phyloP scores from a whole-genome alignment of 2,329 filamentous ascomycete genomes.

The Cytospora mali region DNA sequence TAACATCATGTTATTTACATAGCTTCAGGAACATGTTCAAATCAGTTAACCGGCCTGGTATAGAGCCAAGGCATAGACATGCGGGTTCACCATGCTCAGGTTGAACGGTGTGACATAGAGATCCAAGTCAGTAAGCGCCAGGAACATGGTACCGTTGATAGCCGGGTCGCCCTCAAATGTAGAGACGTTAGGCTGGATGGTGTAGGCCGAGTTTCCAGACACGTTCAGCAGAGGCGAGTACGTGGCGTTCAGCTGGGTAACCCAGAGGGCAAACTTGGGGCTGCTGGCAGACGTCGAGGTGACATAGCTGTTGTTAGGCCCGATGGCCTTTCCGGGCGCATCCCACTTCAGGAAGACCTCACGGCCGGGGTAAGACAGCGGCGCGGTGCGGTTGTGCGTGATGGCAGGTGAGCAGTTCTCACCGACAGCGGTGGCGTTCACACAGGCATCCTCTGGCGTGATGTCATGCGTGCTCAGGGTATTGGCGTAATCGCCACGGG shows the following conservation, averaged over 20 bases:
- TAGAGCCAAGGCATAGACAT: conserved; percentile 72
- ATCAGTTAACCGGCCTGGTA: conserved; percentile 76
- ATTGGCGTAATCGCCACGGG: conserved; percentile 60
- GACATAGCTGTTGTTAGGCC: conserved; percentile 82
- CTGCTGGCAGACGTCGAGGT: conserved; percentile 61
- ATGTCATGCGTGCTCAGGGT: conserved; percentile 54
- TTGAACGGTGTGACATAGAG: conserved; percentile 76
- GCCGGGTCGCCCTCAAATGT: conserved; percentile 70
- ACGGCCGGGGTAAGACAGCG: conserved; percentile 74
- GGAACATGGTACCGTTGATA: conserved; percentile 78
- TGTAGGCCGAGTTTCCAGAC: conserved; percentile 60
- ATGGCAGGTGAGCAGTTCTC: conserved; percentile 67
- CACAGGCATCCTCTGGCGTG: conserved; percentile 52
- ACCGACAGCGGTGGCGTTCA: conserved; percentile 56
- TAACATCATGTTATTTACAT: no score
- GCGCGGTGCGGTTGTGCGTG: conserved; percentile 67
- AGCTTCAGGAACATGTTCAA: neutral
- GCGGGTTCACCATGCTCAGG: conserved; percentile 71
- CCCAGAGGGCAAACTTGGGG: conserved; percentile 74
- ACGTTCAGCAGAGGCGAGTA: conserved; percentile 63
- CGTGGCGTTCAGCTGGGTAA: conserved; percentile 75
- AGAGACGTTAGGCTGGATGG: conserved; percentile 71
- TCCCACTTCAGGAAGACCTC: conserved; percentile 76
- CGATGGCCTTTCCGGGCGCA: conserved; percentile 65
- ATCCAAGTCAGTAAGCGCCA: conserved; percentile 72